Conservation (phyloP, 306 rosid genomes). For the Argentina anserina region DNA sequence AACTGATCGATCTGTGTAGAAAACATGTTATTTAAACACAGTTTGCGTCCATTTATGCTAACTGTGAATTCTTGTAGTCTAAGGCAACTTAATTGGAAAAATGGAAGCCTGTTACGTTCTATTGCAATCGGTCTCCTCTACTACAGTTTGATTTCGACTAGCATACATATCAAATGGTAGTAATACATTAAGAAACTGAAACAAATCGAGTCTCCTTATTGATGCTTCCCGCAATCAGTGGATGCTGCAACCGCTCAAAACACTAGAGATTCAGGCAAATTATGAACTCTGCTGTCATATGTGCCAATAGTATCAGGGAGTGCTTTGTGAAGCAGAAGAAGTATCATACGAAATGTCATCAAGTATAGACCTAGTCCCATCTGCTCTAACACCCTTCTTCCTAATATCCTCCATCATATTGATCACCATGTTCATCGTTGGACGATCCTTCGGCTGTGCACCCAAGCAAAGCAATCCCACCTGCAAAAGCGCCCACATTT, state of each 20-base stretch:
- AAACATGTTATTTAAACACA: too few relatives aligned
- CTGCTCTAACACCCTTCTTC: slow-evolving; percentile 11
- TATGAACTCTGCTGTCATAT: background rate
- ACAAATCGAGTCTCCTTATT: background rate
- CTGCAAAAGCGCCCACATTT: slow-evolving; percentile 21
- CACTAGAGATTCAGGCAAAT: background rate
- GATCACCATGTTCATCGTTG: slow-evolving; percentile 19
- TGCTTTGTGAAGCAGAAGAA: slow-evolving; percentile 5
- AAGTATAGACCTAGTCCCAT: slow-evolving; percentile 1
- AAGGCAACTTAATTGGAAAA: background rate
- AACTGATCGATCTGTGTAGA: too few relatives aligned
- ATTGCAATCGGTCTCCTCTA: background rate
- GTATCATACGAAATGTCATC: slow-evolving; percentile 17
- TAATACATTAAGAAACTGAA: background rate
- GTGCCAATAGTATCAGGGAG: background rate
- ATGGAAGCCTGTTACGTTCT: background rate
- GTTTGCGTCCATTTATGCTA: too few relatives aligned
- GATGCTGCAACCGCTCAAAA: background rate
- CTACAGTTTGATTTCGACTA: background rate
- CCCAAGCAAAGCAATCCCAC: slow-evolving; percentile 27
- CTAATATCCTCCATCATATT: slow-evolving; percentile 26
- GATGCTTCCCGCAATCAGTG: background rate
- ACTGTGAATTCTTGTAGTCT: background rate
- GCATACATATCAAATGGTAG: background rate
- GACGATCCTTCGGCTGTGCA: slow-evolving; percentile 22